Evolutionary conservation across 495 filamentous ascomycete species (phyloP).

Genomic region (Penicillium paradoxum): DNA sequence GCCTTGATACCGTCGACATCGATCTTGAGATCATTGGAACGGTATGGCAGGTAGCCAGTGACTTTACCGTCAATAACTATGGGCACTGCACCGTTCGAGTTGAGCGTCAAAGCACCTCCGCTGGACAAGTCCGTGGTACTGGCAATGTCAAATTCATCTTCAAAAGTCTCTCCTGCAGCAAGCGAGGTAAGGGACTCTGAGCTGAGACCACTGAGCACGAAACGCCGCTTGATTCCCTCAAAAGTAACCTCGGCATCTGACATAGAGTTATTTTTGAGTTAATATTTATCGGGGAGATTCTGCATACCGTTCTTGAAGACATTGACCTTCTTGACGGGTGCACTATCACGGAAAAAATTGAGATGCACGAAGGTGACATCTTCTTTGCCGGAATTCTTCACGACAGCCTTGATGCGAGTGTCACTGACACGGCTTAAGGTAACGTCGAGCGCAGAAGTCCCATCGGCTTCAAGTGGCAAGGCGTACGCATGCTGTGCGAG

Average conservation of each 20-base stretch:
- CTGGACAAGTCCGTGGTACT: slow-evolving; percentile 49
- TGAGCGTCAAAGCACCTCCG: slow-evolving; percentile 45
- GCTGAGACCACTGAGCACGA: slow-evolving; percentile 41
- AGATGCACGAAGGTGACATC: slow-evolving; percentile 56
- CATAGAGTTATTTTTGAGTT: not conserved
- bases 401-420: slow-evolving; percentile 53
- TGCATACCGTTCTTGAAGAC: slow-evolving; percentile 49
- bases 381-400: slow-evolving; percentile 54
- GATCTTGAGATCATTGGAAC: slow-evolving; percentile 23
- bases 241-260: slow-evolving; percentile 50
- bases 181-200: slow-evolving; percentile 53
- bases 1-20: slow-evolving; percentile 48
- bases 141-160: slow-evolving; percentile 54
- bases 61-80: slow-evolving; percentile 32
- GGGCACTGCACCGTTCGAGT: slow-evolving; percentile 49
- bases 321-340: slow-evolving; percentile 56
- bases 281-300: not conserved
- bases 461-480: slow-evolving; percentile 39
- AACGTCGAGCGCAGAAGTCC: slow-evolving; percentile 45
- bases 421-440: slow-evolving; percentile 49
- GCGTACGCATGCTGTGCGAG: slow-evolving; percentile 36
- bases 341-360: slow-evolving; percentile 56
- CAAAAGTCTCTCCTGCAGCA: slow-evolving; percentile 49
- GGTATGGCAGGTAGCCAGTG: slow-evolving; percentile 20
- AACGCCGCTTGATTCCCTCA: slow-evolving; percentile 50